These are phyloP conservation scores for Xylaria sp. DNA, from an alignment of 2,329 filamentous ascomycete species.

Conservation along the genomic window DNA sequence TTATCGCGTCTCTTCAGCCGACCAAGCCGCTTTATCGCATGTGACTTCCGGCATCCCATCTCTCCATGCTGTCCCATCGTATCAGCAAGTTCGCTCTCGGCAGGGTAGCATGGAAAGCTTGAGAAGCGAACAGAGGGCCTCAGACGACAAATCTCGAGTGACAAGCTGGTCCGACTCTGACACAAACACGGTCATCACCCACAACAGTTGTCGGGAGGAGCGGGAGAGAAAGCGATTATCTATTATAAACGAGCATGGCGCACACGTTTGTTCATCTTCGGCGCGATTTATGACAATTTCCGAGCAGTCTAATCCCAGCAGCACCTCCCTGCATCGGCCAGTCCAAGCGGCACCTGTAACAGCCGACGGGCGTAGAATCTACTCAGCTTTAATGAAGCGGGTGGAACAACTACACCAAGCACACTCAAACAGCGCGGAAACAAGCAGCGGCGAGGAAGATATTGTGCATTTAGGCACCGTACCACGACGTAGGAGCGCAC, in stretches of 20 bases:
- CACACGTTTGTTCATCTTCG: constrained; percentile 49
- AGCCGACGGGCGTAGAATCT: constrained; percentile 64
- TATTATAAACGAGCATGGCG: constrained; percentile 64
- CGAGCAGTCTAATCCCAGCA: constrained; percentile 34
- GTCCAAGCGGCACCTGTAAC: constrained; percentile 31
- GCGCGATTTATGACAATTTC: constrained; percentile 35
- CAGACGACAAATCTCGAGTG: constrained; percentile 65
- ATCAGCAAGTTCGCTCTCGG: constrained; percentile 56
- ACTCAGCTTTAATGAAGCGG: constrained; percentile 67
- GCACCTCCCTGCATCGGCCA: constrained; percentile 23
- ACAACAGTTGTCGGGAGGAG: constrained; percentile 47
- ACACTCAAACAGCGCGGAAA: constrained; percentile 28
- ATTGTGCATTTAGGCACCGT: constrained; percentile 25
- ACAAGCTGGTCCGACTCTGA: constrained; percentile 76
- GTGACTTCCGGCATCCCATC: constrained; percentile 57
- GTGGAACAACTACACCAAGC: constrained; percentile 48
- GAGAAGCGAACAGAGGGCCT: constrained; percentile 46
- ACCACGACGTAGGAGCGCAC: constrained; percentile 33
- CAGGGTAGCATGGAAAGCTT: constrained; percentile 61
- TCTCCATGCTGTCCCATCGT: constrained; percentile 53
- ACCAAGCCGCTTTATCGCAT: constrained; percentile 48
- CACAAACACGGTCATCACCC: constrained; percentile 58
- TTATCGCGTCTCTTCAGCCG: constrained; percentile 14
- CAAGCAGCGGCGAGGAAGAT: constrained; percentile 28
- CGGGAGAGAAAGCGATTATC: constrained; percentile 65